phyloP scores from a whole-genome alignment of 495 filamentous ascomycete species.

The Penicillium verhagenii region DNA sequence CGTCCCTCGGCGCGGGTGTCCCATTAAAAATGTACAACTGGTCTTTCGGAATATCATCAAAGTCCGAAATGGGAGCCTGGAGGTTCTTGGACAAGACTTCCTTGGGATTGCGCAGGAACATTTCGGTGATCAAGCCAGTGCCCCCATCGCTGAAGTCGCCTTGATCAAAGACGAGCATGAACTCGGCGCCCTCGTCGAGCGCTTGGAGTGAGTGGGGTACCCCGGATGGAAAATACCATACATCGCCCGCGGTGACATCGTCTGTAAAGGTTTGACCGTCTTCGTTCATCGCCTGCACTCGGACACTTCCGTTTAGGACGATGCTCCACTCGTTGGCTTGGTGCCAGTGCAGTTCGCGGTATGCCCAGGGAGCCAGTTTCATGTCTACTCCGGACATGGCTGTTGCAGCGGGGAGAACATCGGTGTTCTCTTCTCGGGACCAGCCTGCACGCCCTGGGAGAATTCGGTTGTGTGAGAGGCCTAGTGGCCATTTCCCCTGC shows the following conservation, averaged over 20 bases:
- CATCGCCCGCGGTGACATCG: constrained; percentile 5
- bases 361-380: constrained; percentile 7
- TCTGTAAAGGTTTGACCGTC: constrained; percentile 8
- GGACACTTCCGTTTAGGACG: constrained; percentile 6
- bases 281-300: constrained; percentile 6
- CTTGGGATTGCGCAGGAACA: constrained; percentile 9
- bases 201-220: constrained; percentile 7
- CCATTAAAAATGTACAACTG: constrained; percentile 10
- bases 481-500: constrained; percentile 8
- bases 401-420: constrained; percentile 1
- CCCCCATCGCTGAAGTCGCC: constrained; percentile 4
- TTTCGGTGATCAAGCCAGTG: constrained; percentile 3
- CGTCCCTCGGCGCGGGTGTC: constrained; percentile 1
- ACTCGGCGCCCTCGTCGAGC: constrained; percentile 2
- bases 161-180: constrained; percentile 8
- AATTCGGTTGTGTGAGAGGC: constrained; percentile 7
- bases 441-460: constrained; percentile 6
- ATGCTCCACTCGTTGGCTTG: constrained; percentile 8
- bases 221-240: constrained; percentile 6
- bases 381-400: constrained; percentile 7
- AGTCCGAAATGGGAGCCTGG: constrained; percentile 2
- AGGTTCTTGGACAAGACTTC: constrained; percentile 8
- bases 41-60: constrained; percentile 5
- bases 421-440: constrained; percentile 7
- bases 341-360: constrained; percentile 9